These are phyloP conservation scores for Cyberlindnera subsufficiens DNA, from an alignment of 805 yeast species.

Conservation along the genomic window DNA sequence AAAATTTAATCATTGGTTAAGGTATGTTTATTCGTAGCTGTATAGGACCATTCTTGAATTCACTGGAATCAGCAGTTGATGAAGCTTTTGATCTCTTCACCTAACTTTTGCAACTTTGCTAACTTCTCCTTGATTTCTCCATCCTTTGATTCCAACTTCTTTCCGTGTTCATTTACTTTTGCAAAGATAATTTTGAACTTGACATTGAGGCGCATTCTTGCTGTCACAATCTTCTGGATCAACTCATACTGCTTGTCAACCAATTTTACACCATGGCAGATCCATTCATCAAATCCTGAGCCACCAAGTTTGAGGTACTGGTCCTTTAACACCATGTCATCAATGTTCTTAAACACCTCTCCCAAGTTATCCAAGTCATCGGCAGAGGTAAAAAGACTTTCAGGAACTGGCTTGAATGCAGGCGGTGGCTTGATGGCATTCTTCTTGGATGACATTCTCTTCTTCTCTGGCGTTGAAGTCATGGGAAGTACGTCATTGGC, in stretches of 20 bases:
- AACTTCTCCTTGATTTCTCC: slow-evolving; percentile 28
- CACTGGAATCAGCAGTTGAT: slow-evolving; percentile 22
- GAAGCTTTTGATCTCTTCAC: slow-evolving; percentile 32
- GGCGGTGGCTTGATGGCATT: slow-evolving; percentile 9
- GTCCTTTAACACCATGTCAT: slow-evolving; percentile 16
- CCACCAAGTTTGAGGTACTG: slow-evolving; percentile 24
- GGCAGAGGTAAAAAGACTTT: slow-evolving; percentile 6
- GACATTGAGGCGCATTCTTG: slow-evolving; percentile 34
- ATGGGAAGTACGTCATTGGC: not conserved
- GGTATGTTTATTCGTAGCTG: not conserved
- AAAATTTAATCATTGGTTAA: slow-evolving; percentile 10
- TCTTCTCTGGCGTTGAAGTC: not conserved
- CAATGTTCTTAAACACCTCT: slow-evolving; percentile 16
- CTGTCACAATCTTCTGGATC: slow-evolving; percentile 28
- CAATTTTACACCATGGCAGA: slow-evolving; percentile 27
- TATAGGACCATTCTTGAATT: not conserved
- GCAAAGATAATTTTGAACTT: slow-evolving; percentile 34
- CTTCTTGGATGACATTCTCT: not conserved
- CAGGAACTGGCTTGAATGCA: slow-evolving; percentile 5
- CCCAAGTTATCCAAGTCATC: slow-evolving; percentile 4
- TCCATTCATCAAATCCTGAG: slow-evolving; percentile 31
- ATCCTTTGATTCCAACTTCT: slow-evolving; percentile 27
- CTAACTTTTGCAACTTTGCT: slow-evolving; percentile 33
- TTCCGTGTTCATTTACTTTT: slow-evolving; percentile 31
- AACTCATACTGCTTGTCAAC: slow-evolving; percentile 28